phyloP scores from a whole-genome alignment of 352 stramenopile species.

The Elongisporangium prolatum region DNA sequence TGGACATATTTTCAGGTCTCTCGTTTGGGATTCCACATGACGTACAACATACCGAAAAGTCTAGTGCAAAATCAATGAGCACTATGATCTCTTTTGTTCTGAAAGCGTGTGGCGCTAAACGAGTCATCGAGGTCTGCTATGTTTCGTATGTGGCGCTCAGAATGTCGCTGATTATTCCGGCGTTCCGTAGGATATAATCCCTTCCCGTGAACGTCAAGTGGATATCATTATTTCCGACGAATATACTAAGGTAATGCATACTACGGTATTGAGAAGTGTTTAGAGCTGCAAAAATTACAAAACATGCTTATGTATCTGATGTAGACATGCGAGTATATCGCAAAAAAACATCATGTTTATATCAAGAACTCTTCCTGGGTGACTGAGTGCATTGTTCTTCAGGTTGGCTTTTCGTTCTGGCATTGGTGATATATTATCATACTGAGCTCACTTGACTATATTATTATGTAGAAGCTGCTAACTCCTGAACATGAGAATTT shows the following conservation, averaged over 20 bases:
- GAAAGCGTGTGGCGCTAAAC: constrained; percentile 50
- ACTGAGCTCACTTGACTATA: background rate
- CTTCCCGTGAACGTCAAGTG: constrained; percentile 25
- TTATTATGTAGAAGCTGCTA: constrained; percentile 36
- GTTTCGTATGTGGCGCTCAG: too few species aligned
- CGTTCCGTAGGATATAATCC: constrained; percentile 44
- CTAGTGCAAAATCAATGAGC: constrained; percentile 35
- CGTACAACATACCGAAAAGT: constrained; percentile 15
- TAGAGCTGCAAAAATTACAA: background rate
- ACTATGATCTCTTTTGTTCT: constrained; percentile 55
- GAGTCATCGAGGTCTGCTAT: constrained; percentile 44
- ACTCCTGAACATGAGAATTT: constrained; percentile 35
- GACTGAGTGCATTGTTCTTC: constrained; percentile 75
- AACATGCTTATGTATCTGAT: background rate
- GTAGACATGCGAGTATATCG: constrained; percentile 55
- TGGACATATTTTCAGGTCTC: constrained; percentile 55
- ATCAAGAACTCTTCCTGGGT: constrained; percentile 78
- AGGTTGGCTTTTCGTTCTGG: constrained; percentile 41
- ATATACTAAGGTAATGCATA: constrained; percentile 47
- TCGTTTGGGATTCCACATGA: constrained; percentile 65
- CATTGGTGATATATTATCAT: background rate
- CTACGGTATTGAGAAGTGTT: background rate
- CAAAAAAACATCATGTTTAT: constrained; percentile 23
- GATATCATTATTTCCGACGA: constrained; percentile 70
- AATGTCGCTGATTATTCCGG: too few species aligned